Evolutionary conservation across 2,329 filamentous ascomycete genomes (phyloP), one percentile per base, ranked within the genome.

Genomic region (Fusarium burgessii): DNA sequence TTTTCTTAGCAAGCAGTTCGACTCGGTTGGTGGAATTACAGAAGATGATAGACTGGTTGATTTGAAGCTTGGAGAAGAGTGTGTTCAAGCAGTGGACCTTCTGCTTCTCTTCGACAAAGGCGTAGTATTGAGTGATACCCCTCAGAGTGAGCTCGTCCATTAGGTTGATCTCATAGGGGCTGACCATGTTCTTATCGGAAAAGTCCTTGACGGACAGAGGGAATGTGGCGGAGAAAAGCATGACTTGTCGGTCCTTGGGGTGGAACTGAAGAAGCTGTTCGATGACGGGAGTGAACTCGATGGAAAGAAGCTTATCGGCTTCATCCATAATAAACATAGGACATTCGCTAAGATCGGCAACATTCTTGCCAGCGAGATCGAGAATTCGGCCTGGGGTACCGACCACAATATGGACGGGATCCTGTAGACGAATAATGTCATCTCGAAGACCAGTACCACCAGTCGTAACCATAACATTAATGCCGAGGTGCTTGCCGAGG

Each of bases 21-120:
- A 99, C 96, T 73, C 96, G 93, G 82, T 98, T 98, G 58, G 96
- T 99, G 42, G 96, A 99, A 84, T 99, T 99, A 85, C 96, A 99
- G 86, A 99, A 99, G 80, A 99, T 99, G 85, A 99, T 99, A 70
- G 97, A 99, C 85, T 99, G 96, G 84, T 99, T 99, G 85, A 99
- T 99, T 83, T 99, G 95, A 18, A 99, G 90, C 83, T 98, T 97
- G 76, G 95, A 98, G 86, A 99, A 99, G 71, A 99, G 91, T 1
- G 96, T 99, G 85, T 99, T 99, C 73, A 99, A 85, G 81, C 96
- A 99, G 84, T 99, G 97, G 23, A 99, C 96, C 84, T 99, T 99
- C 80, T 98, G 94, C 85, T 98, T 98, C 84, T 99, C 96, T 82
- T 99, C 96, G 56, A 99, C 97, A 75, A 98, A 99, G 43, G 96